Evolutionary conservation across 768 basidiomycete genomes (phyloP), one percentile per base, ranked within the genome.

Genomic region (Mycena latifolia): DNA sequence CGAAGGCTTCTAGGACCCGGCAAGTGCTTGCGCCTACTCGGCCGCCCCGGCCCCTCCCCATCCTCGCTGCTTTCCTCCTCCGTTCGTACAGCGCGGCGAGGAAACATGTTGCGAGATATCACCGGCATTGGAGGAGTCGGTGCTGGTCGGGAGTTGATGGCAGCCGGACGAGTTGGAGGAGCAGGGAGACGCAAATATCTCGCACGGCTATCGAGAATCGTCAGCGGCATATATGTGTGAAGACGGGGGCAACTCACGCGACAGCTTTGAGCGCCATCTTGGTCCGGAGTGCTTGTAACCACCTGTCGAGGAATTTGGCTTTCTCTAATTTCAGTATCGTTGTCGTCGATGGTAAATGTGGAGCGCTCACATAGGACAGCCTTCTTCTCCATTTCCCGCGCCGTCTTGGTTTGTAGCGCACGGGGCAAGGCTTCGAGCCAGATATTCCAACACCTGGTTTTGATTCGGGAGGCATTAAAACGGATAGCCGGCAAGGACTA

Each of bases 401-500:
- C 94, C 66, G 81, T 79, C 73, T 87, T 91, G 29, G 82, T 84
- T 73, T 88, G 87, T 39, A 91, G 74, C 24, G 89, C 92, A 63
- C 84, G 84, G 18, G 94, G 92, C 84, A 95, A 88, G 25, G 85
- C 85, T 53, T 82, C 83, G 52, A 85, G 81, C 94, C 94, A 94
- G 31, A 76, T 79, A 31, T 81, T 77, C 87, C 92, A 93, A 63
- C 82, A 85, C 67, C 84, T 88, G 9, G 77, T 76, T 76, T 92
- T 93, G 37, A 84, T 74, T 65, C 86, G 83, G 22, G 79, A 84
- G 1, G 90, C 87, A 76, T 90, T 84, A 75, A 95, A 93, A 29
- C 87, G 88, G 63, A 96, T 87, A 11, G 94, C 94, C 25, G 93
- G 93, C 12, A 93, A 79, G 18, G 91, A 88, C 92, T 95, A 67